These are phyloP conservation scores for Anaeramoeba flamelloides DNA, from an alignment of 78 protist species.

Conservation along the genomic window DNA sequence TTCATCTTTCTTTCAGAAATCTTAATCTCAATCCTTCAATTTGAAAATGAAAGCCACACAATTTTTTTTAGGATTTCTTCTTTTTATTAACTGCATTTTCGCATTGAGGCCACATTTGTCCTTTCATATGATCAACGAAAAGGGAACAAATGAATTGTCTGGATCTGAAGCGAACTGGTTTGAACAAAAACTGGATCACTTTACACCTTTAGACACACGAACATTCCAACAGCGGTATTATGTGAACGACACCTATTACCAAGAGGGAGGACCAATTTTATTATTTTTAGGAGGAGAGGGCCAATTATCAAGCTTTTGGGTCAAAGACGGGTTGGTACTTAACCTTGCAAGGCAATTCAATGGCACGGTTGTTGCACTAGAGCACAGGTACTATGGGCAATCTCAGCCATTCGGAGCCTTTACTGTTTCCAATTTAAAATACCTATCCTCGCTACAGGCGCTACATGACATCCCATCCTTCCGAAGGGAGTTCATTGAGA, in stretches of 20 bases:
- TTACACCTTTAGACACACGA: neutral
- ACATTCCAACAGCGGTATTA: slow-evolving; percentile 22
- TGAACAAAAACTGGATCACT: slow-evolving; percentile 27
- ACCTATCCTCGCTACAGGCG: neutral
- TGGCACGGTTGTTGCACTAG: neutral
- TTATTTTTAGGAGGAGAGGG: slow-evolving; percentile 6
- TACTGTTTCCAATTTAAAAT: neutral
- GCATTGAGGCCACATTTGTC: no score
- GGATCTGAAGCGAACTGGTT: slow-evolving; percentile 1
- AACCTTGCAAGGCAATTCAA: neutral
- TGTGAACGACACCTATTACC: slow-evolving; percentile 23
- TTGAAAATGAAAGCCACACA: no score
- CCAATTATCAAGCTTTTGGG: neutral
- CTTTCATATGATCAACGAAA: no score
- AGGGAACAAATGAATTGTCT: neutral
- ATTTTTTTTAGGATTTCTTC: no score
- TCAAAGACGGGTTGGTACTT: neutral
- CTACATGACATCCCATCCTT: neutral
- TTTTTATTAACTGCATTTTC: no score
- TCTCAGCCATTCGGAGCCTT: neutral
- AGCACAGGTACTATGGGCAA: neutral
- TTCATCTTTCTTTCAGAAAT: no score
- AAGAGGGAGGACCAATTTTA: slow-evolving; percentile 7
- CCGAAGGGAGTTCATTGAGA: neutral
- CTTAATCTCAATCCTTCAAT: no score